phyloP scores from a whole-genome alignment of 495 filamentous ascomycete species.

The Penicillium salamii region DNA sequence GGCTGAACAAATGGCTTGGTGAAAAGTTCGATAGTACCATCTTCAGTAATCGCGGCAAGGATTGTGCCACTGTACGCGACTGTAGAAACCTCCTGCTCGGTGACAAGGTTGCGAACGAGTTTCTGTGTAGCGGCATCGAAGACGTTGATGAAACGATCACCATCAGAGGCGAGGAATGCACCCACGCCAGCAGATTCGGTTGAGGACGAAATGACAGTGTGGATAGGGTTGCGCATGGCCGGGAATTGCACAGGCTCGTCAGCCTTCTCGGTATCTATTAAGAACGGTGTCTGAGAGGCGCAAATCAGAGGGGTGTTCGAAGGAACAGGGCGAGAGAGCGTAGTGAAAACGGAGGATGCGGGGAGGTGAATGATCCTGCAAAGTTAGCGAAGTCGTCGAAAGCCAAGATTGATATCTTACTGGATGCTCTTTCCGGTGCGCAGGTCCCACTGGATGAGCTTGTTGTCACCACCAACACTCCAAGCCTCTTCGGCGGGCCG shows the following conservation, averaged over 20 bases:
- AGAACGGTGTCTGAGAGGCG: slow-evolving; percentile 54
- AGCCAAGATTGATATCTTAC: slow-evolving; percentile 32
- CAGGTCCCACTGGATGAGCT: slow-evolving; percentile 60
- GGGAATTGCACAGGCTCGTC: slow-evolving; percentile 44
- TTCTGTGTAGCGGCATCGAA: slow-evolving; percentile 45
- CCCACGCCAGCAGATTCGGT: slow-evolving; percentile 29
- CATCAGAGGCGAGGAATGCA: slow-evolving; percentile 47
- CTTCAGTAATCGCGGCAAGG: slow-evolving; percentile 50
- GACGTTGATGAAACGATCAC: slow-evolving; percentile 55
- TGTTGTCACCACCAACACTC: slow-evolving; percentile 60
- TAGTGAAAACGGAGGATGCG: slow-evolving; percentile 36
- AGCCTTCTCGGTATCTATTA: slow-evolving; percentile 45
- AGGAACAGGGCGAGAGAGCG: slow-evolving; percentile 40
- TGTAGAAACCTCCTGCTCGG: slow-evolving; percentile 49
- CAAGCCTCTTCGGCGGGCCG: slow-evolving; percentile 45
- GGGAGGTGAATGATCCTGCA: slow-evolving; percentile 49
- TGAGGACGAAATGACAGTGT: slow-evolving; percentile 46
- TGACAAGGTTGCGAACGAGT: slow-evolving; percentile 50
- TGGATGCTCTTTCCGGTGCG: slow-evolving; percentile 42
- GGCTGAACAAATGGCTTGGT: slow-evolving; percentile 49
- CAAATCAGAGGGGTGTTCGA: slow-evolving; percentile 49
- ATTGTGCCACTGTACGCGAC: slow-evolving; percentile 41
- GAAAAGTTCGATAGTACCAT: slow-evolving; percentile 58
- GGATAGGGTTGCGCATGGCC: slow-evolving; percentile 53
- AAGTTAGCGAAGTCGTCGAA: slow-evolving; percentile 4